These are phyloP conservation scores for Shiraia sp. DNA, from an alignment of 2,329 filamentous ascomycete species.

Conservation along the genomic window DNA sequence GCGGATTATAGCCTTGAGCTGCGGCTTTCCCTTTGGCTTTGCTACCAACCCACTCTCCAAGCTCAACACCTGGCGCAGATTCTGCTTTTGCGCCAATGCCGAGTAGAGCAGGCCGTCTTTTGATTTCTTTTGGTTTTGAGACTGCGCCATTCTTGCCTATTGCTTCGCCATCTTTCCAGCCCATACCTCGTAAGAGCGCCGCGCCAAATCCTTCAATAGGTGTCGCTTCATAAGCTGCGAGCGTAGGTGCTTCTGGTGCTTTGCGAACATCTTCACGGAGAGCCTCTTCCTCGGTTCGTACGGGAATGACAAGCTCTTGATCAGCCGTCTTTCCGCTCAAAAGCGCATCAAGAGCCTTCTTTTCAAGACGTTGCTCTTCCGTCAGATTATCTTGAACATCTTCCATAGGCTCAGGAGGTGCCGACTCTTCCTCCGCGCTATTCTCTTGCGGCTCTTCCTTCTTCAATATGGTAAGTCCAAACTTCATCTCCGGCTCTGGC, in stretches of 20 bases:
- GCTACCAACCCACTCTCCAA: constrained; percentile 69
- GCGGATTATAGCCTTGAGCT: constrained; percentile 62
- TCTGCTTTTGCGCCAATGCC: constrained; percentile 88
- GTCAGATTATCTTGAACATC: constrained; percentile 36
- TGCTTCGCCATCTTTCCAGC: constrained; percentile 76
- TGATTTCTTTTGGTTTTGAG: constrained; percentile 64
- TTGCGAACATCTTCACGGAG: constrained; percentile 71
- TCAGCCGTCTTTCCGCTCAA: constrained; percentile 44
- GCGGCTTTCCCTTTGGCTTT: constrained; percentile 53
- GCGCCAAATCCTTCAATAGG: constrained; percentile 95
- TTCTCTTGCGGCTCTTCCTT: constrained; percentile 22
- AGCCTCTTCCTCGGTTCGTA: constrained; percentile 63
- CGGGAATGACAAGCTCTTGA: constrained; percentile 44
- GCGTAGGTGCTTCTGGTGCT: constrained; percentile 73
- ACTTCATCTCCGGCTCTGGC: constrained; percentile 48
- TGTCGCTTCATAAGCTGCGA: constrained; percentile 84
- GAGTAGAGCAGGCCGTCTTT: constrained; percentile 76
- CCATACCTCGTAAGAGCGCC: constrained; percentile 88
- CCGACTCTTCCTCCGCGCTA: constrained; percentile 5
- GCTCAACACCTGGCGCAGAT: constrained; percentile 63
- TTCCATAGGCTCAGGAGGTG: constrained; percentile 26
- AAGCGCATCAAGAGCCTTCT: constrained; percentile 55
- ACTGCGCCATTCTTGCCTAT: constrained; percentile 55
- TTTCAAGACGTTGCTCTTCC: constrained; percentile 51
- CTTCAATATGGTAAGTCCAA: constrained; percentile 58